These are phyloP conservation scores for Hirschioporus abietinus DNA, from an alignment of 768 basidiomycete species.

Conservation along the genomic window DNA sequence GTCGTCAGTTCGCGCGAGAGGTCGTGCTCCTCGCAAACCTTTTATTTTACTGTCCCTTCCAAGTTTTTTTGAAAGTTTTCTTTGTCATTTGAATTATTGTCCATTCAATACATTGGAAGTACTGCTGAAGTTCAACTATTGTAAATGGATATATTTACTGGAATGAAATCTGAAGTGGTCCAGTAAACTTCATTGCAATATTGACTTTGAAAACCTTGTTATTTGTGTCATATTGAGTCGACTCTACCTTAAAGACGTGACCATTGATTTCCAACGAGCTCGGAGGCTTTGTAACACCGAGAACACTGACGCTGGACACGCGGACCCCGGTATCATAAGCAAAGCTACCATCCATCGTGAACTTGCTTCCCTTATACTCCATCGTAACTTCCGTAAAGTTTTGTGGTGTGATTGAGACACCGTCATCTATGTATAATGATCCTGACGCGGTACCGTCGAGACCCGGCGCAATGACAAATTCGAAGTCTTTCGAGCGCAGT, in stretches of 20 bases:
- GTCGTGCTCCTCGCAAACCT: constrained; percentile 77
- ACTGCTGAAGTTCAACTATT: too few relatives aligned
- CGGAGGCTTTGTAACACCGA: constrained; percentile 24
- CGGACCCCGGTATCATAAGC: constrained; percentile 24
- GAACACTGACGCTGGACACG: constrained; percentile 29
- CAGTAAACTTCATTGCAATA: not conserved
- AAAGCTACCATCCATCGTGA: constrained; percentile 27
- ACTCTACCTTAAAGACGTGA: constrained; percentile 12
- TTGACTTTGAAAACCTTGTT: constrained; percentile 8
- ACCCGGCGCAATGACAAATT: constrained; percentile 57
- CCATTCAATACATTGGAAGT: too few relatives aligned
- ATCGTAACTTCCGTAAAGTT: constrained; percentile 26
- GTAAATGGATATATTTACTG: not conserved
- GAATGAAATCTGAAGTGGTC: not conserved
- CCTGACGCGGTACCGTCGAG: constrained; percentile 48
- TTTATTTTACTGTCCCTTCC: constrained; percentile 24
- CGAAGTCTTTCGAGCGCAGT: constrained; percentile 50
- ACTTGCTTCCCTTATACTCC: constrained; percentile 19
- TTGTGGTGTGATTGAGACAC: constrained; percentile 38
- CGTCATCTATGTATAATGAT: constrained; percentile 58
- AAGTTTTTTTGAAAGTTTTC: too few relatives aligned
- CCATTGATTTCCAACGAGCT: not conserved
- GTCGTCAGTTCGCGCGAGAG: constrained; percentile 80
- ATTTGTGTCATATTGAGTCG: constrained; percentile 13
- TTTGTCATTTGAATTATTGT: too few relatives aligned